A percentile compares a stretch with the other conserved stretches of the same genome.
phyloP scores from a whole-genome alignment of 139 green algal species.

The Asterochloris sp. region DNA sequence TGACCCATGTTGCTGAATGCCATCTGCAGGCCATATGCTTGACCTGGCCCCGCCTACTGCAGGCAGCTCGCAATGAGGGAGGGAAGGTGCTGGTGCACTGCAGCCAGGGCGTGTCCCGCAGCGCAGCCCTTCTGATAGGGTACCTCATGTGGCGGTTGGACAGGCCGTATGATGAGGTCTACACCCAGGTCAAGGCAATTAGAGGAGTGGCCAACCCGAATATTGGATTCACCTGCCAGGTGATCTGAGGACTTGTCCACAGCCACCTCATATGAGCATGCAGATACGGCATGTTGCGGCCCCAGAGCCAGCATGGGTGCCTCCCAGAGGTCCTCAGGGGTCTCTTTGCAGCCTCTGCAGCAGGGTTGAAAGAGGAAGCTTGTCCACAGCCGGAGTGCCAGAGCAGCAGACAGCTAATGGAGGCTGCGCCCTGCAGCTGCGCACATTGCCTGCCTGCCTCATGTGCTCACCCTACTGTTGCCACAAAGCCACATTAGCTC shows the following conservation, averaged over 20 bases:
- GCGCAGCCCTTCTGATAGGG: slow-evolving; percentile 79
- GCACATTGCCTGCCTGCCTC: too few relatives aligned
- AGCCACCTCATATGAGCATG: not conserved
- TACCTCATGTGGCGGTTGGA: slow-evolving; percentile 91
- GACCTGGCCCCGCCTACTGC: not conserved
- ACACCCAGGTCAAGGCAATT: slow-evolving; percentile 69
- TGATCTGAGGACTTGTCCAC: not conserved
- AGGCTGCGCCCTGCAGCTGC: not conserved
- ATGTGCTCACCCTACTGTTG: not conserved
- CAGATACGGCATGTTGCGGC: not conserved
- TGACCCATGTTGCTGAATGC: too few relatives aligned
- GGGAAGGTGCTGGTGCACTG: slow-evolving; percentile 89
- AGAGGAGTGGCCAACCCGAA: slow-evolving; percentile 91
- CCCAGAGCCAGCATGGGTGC: not conserved
- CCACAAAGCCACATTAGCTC: not conserved
- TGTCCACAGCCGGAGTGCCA: not conserved
- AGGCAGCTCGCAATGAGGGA: slow-evolving; percentile 16
- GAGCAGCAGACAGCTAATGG: not conserved
- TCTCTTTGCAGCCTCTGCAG: not conserved
- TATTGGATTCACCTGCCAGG: slow-evolving; percentile 87
- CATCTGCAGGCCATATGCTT: too few relatives aligned
- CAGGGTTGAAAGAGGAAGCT: not conserved
- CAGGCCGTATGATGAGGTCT: slow-evolving; percentile 79
- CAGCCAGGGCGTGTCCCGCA: slow-evolving; percentile 90
- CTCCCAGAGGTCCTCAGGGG: not conserved